Base-by-base conservation (phyloP, 2,329 filamentous ascomycete genomes). In the Ceratocystis papillata region DNA sequence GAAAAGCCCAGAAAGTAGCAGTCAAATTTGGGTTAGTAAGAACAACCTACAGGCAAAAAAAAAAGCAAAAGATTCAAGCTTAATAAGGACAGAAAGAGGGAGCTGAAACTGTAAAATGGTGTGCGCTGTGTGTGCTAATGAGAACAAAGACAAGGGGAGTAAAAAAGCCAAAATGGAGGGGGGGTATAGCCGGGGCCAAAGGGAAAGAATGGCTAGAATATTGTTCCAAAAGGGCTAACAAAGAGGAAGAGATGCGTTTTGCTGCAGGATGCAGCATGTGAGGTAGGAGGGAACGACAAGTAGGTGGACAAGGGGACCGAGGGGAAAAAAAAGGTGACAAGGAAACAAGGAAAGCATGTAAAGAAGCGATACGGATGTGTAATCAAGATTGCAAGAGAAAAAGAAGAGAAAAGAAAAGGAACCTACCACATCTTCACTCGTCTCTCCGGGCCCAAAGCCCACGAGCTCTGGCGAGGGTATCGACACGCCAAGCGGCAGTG, bases 401-500 rank as follows among this genome's bases (percentile, higher is more conserved):
- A 15, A 30, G n/a, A 48, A 64, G 41, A 10, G 37, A 62, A 60
- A 22, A 67, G n/a, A 28, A 62, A 46, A 60, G 10, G 8, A 22
- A 72, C 75, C 71, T 70, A 78, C 77, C 53, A 73, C 70, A n/a
- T 69, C 66, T 30, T 72, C 71, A 0, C 74, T 73, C 12, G 77
- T 73, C 6, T 72, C 70, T 0, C 76, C 75, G 1, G 73, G 71
- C 15, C 69, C 70, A 65, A 78, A 79, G 0, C 77, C 77, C 17
- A 79, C 72, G 1, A 77, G 71, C 7, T 73, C 71, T 25, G 75
- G 69, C 60, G 75, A 77, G 50, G 72, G 73, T 1, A 77, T 75
- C 17, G 70, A 65, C 1, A 76, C 68, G 1, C 72, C 73, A 10
- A 69, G 67, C 0, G 75, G 75, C 10, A 78, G 68, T 0, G 69